Base-by-base conservation (phyloP, 2,329 filamentous ascomycete species). In the Venturia aucupariae region DNA sequence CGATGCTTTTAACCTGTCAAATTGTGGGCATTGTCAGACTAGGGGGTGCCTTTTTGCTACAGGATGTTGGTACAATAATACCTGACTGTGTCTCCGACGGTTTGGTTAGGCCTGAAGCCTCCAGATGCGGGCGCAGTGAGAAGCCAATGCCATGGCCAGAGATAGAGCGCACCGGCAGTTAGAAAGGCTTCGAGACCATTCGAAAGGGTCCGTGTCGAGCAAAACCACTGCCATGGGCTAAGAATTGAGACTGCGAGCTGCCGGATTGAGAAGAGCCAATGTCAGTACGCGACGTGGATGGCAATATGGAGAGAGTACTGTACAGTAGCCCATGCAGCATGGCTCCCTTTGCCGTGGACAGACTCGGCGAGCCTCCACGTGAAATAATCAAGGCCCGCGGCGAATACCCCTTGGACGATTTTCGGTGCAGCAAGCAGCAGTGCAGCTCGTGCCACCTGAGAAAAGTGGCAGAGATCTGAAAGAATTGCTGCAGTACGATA, bases 141-240 rank as follows among this genome's bases (percentile, higher is more conserved):
- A 24, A 38, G 4, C 75, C 90, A 82, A 65, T 85, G 80, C 92
- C 94, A 97, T 15, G 94, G 93, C 90, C 91, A 97, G 70, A 87
- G 84, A 72, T 86, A 86, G 57, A 97, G 79, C 1, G 92, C 93
- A 70, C 86, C 81, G 66, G 89, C 81, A 4, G 93, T 97, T 69
- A 99, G 78, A 0, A 89, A 90, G n/a, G 89, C 91, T 79, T 99
- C 94, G 4, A 97, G 79, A 62, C 88, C 94, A 77, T 99, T 99
- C 64, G 93, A 97, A 72, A 99, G 88, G 0, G 94, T 96, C 59
- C 94, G 84, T 0, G 92, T 93, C 1, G 92, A 94, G 76, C 89
- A 94, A 76, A 94, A 97, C 90, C 90, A 97, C 74, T 97, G 91
- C 92, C 94, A 99, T 7, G 94, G 90, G 75, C 86, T 96, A 70